phyloP scores from a whole-genome alignment of 1,139 yeast genomes.

The Yamadazyma sp. region DNA sequence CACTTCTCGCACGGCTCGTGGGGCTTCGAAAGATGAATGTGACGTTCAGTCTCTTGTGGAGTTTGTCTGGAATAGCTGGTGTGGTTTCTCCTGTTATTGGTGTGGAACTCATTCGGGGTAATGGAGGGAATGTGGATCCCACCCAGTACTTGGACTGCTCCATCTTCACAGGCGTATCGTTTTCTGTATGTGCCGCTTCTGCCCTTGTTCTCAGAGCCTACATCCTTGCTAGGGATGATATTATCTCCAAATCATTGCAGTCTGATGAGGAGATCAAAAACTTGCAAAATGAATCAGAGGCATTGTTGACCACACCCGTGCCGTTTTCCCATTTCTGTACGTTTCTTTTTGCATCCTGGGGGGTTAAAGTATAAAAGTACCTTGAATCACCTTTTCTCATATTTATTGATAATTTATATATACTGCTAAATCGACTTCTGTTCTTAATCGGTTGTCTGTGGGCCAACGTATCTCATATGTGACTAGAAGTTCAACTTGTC shows the following conservation, averaged over 20 bases:
- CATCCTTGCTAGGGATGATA: constrained; percentile 45
- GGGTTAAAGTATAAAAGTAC: not conserved
- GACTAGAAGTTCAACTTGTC: not conserved
- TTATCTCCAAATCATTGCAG: constrained; percentile 9
- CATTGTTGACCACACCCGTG: constrained; percentile 6
- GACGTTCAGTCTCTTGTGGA: constrained; percentile 50
- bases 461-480: no score
- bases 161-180: constrained; percentile 53
- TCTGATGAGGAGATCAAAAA: constrained; percentile 19
- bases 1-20: constrained; percentile 36
- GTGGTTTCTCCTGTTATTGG: constrained; percentile 56
- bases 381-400: no score
- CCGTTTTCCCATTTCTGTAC: not conserved
- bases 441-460: no score
- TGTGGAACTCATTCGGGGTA: constrained; percentile 39
- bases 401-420: no score
- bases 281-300: constrained; percentile 5
- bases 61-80: constrained; percentile 45
- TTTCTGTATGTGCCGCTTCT: constrained; percentile 39
- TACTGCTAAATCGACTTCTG: no score
- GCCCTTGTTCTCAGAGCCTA: constrained; percentile 49
- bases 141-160: constrained; percentile 49
- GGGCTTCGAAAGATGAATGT: constrained; percentile 52
- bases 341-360: not conserved
- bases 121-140: constrained; percentile 37